Base-by-base conservation (phyloP, 2,329 filamentous ascomycete genomes). In the Sclerotinia glacialis region DNA sequence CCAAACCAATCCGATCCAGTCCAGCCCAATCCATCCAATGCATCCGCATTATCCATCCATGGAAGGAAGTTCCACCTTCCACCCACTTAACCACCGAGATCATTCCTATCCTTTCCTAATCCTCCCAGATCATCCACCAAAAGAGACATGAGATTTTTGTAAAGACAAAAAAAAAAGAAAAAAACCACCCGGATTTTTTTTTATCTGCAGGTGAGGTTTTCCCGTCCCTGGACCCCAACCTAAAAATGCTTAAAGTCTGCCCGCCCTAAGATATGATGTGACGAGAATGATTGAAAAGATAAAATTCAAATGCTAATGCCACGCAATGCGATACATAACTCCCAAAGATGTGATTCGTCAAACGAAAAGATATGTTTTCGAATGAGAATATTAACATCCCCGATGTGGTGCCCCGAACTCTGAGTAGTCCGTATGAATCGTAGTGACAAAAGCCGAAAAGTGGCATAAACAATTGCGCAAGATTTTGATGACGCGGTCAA, bases 21-120 rank as follows among this genome's bases (percentile, higher is more conserved):
- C 34, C 31, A 37, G 18, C 14, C 37, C 37, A 40, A 40, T 12
- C 52, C 16, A 34, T n/a, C 52, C 31, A 31, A 46, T 47, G 26
- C 42, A 61, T 61, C 18, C 21, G 26, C 58, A 61, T 61, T 61
- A 49, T 18, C 42, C 58, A 34, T 21, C 58, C n/a, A 12, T 49
- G 55, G 23, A 44, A 58, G 11, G 21, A 21, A 8, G 5, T n/a
- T 54, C 21, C 52, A 37, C 55, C 55, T 28, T n/a, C 28, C 44
- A 44, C 23, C 58, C 26, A 37, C 28, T 28, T 11, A 21, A 44
- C 56, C 7, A 47, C 40, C 54, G 16, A 44, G 12, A n/a, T 18
- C 55, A 58, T 44, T n/a, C 37, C 37, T 16, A 40, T 40, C 12
- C 37, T 40, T 4, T 40, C 37, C 37, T 40, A 40, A 40, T 40